Conservation (phyloP, 2,329 filamentous ascomycete genomes). For the Trichoderma pleuroti region DNA sequence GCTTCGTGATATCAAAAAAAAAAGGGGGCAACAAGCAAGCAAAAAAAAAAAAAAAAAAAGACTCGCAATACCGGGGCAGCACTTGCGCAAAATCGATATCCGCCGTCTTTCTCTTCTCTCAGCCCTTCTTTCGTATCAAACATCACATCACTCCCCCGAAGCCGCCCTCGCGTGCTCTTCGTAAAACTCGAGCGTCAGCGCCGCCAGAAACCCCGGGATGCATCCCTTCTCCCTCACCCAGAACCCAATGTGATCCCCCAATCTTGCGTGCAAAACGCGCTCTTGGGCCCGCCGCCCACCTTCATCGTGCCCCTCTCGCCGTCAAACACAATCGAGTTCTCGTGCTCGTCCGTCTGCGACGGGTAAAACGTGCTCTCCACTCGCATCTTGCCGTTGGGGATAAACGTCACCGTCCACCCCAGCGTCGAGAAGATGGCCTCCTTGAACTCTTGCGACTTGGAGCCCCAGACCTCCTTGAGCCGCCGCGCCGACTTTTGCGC, state of each 20-base stretch:
- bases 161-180: constrained; percentile 54
- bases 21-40: not conserved
- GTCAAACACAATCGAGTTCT: constrained; percentile 78
- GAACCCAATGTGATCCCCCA: constrained; percentile 79
- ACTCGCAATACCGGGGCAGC: constrained; percentile 9
- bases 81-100: constrained; percentile 12
- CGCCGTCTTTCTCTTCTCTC: not conserved
- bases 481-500: constrained; percentile 80
- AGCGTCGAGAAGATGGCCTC: constrained; percentile 89
- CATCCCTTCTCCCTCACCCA: constrained; percentile 94
- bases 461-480: constrained; percentile 87
- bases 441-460: constrained; percentile 91
- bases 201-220: constrained; percentile 89
- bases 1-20: not conserved
- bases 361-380: constrained; percentile 85
- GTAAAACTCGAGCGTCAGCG: constrained; percentile 88
- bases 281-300: constrained; percentile 83
- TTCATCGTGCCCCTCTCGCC: constrained; percentile 97
- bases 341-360: constrained; percentile 63
- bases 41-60: too few relatives aligned
- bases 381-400: constrained; percentile 94
- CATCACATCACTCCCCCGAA: not conserved
- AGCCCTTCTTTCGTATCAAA: not conserved
- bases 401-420: constrained; percentile 92
- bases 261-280: constrained; percentile 84